Percentiles rank a stretch among this genome's conserved stretches.
Evolutionary conservation across 257 asterid genomes (phyloP).

Genomic region (Nicotiana sylvestris): DNA sequence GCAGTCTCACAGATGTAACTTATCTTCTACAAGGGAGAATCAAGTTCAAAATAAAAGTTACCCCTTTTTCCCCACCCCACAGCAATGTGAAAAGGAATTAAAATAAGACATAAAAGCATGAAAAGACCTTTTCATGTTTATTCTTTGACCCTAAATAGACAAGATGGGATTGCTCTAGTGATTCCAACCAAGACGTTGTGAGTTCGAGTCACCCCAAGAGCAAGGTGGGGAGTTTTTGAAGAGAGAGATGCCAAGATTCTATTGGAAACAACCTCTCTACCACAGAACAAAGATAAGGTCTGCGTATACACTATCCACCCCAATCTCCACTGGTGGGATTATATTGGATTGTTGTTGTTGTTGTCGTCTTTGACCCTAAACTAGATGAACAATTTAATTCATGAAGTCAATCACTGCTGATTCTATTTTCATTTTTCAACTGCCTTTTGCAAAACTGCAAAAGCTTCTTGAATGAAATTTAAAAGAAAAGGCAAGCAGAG

Average conservation of each 20-base stretch:
- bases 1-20: not conserved
- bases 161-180: too few relatives aligned
- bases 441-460: not conserved
- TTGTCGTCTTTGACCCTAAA: not conserved
- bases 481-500: not conserved
- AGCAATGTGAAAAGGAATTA: not conserved
- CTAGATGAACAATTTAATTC: not conserved
- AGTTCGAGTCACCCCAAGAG: too few relatives aligned
- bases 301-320: too few relatives aligned
- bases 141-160: not conserved
- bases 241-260: too few relatives aligned
- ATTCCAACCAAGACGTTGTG: too few relatives aligned
- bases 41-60: not conserved
- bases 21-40: not conserved
- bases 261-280: too few relatives aligned
- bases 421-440: slow-evolving; percentile 9
- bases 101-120: not conserved
- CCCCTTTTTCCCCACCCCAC: not conserved
- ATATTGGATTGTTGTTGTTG: too few relatives aligned
- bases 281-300: too few relatives aligned
- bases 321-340: too few relatives aligned
- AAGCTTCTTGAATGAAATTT: not conserved
- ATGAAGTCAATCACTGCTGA: not conserved
- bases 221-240: too few relatives aligned
- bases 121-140: slow-evolving; percentile 1